phyloP scores from a whole-genome alignment of 1,139 yeast species.

The Pichia sp. region DNA sequence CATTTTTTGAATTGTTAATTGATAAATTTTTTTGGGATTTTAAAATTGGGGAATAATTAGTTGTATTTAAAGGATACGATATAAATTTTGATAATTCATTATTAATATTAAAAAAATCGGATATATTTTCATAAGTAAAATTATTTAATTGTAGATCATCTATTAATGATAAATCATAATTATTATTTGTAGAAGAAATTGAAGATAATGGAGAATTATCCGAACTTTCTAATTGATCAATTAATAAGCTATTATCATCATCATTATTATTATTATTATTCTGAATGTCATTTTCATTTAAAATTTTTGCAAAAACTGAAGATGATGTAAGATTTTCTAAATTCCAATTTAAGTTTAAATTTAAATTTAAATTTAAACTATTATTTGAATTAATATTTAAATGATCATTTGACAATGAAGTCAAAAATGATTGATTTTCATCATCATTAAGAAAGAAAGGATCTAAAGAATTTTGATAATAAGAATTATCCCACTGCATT shows the following conservation, averaged over 20 bases:
- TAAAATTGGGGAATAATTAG: conserved; percentile 18
- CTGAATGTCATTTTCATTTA: not conserved
- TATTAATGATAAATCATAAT: not conserved
- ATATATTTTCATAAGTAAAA: too few relatives aligned
- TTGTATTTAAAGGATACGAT: too few relatives aligned
- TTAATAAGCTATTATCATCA: not conserved
- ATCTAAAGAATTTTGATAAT: conserved; percentile 2
- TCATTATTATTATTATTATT: not conserved
- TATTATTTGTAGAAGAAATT: not conserved
- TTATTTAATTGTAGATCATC: not conserved
- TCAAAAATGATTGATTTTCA: not conserved
- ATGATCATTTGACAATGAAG: too few relatives aligned
- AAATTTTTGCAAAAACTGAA: not conserved
- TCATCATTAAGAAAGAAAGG: conserved; percentile 3
- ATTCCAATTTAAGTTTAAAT: too few relatives aligned
- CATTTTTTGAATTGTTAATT: not conserved
- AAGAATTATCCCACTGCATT: conserved; percentile 7
- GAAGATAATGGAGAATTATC: not conserved
- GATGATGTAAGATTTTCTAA: too few relatives aligned
- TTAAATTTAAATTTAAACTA: too few relatives aligned
- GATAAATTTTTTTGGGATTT: conserved; percentile 16
- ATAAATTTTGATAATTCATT: too few relatives aligned
- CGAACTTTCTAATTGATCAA: too few relatives aligned
- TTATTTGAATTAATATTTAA: too few relatives aligned
- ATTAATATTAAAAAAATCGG: too few relatives aligned